Percentiles rank a stretch among this genome's conserved stretches.
These are phyloP conservation scores for Xylariaceae sp. DNA, from an alignment of 2,329 filamentous ascomycete species.

Conservation along the genomic window DNA sequence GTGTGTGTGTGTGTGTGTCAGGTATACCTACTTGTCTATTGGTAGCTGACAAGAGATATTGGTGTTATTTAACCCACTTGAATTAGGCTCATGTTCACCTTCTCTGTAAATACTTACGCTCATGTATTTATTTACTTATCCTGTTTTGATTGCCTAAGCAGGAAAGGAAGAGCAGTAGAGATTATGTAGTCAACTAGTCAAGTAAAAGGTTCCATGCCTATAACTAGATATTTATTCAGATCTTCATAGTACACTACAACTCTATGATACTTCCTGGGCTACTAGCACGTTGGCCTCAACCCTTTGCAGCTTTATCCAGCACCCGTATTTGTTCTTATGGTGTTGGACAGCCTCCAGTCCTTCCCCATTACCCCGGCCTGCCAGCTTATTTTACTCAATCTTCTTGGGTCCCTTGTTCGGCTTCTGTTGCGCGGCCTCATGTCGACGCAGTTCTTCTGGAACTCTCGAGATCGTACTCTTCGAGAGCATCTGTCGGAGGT, in stretches of 20 bases:
- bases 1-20: too few species aligned
- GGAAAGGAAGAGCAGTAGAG: not conserved
- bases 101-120: too few species aligned
- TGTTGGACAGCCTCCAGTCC: not conserved
- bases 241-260: not conserved
- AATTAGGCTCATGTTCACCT: too few species aligned
- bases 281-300: not conserved
- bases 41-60: too few species aligned
- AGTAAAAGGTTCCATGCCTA: too few species aligned
- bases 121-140: too few species aligned
- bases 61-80: too few species aligned
- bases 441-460: constrained; percentile 85
- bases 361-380: constrained; percentile 17
- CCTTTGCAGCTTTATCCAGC: not conserved
- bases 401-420: constrained; percentile 48
- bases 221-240: not conserved
- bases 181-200: not conserved
- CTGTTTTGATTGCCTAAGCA: too few species aligned
- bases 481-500: constrained; percentile 91
- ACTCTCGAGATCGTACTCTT: constrained; percentile 89
- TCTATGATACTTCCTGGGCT: not conserved
- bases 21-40: too few species aligned
- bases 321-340: not conserved
- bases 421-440: constrained; percentile 90
- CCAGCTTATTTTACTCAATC: constrained; percentile 30